phyloP scores from a whole-genome alignment of 2,329 filamentous ascomycete genomes.

The Aspergillus sp. region DNA sequence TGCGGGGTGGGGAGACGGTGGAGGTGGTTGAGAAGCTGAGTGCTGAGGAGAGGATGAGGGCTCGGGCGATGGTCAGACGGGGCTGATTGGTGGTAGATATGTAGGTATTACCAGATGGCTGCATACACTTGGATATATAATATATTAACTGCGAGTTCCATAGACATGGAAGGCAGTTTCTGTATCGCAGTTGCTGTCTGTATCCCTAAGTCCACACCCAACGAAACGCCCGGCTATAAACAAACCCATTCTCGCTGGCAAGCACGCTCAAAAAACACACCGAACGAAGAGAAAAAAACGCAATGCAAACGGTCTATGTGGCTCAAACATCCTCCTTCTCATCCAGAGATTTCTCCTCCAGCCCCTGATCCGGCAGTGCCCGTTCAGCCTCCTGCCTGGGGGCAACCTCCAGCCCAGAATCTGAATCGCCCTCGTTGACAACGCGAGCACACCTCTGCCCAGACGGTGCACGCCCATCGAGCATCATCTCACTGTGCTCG shows the following conservation, averaged over 20 bases:
- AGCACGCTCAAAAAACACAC: too few species aligned
- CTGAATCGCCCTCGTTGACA: conserved; percentile 16
- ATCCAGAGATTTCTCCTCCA: conserved; percentile 10
- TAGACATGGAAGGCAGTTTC: too few species aligned
- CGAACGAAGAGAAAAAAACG: not conserved
- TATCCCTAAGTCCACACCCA: too few species aligned
- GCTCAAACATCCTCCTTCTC: conserved; percentile 15
- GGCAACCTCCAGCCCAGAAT: conserved; percentile 17
- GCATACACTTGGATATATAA: conserved; percentile 1
- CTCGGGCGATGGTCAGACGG: conserved; percentile 55
- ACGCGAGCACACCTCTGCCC: conserved; percentile 23
- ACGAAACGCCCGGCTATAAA: too few species aligned
- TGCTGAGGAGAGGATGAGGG: conserved; percentile 63
- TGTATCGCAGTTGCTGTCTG: too few species aligned
- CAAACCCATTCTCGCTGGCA: too few species aligned
- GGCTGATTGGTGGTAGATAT: not conserved
- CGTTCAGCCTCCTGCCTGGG: conserved; percentile 23
- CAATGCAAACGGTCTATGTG: conserved; percentile 1
- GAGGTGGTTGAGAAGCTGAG: conserved; percentile 56
- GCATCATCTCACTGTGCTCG: conserved; percentile 52
- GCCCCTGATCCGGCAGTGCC: conserved; percentile 10
- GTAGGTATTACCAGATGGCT: too few species aligned
- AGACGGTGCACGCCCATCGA: conserved; percentile 43
- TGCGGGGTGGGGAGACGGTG: conserved; percentile 36
- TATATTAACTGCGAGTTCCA: too few species aligned